Evolutionary conservation across 495 filamentous ascomycete genomes (phyloP), one percentile per base, ranked within the genome.

Genomic region (Cercophora newfieldiana): DNA sequence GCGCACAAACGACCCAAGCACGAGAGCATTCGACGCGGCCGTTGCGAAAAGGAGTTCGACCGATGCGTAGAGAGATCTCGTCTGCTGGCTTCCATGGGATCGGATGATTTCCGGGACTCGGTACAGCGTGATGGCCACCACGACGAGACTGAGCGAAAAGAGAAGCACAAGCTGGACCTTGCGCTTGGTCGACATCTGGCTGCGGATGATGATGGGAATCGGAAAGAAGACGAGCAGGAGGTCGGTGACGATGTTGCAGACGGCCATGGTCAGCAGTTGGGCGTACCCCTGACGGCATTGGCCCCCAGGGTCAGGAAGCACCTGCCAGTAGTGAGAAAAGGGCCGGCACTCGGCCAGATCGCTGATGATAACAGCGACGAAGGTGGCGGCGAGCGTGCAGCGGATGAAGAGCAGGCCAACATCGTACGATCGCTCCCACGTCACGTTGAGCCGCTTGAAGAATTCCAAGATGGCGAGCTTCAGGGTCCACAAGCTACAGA

Each of bases 391-490:
- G 0, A 99, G 87, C 67, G 89, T 91, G 75, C 87, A 86, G 58
- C 91, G 86, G 64, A 97, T 89, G 62, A 85, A 81, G 61, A 84
- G 78, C 7, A 98, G 78, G 24, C 86, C 86, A 3, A 85, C 65
- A 44, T 89, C 85, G 65, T 94, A 90, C 7, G 88, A 87, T 22
- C 82, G 81, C 60, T 89, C 86, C 91, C 91, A 96, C 5, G 85
- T 85, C 22, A 76, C 77, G 53, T 85, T 91, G 44, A 98, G 85
- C 24, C 95, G 88, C 69, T 89, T 90, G 66, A 98, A 88, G 71
- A 96, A 97, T 74, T 96, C 92, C 65, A 90, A 90, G 61, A 98
- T 90, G 54, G 93, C 91, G 75, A 89, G 85, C 77, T 98, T 99
- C 71, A 93, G 86, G 29, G 88, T 89, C 94, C 94, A 99, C 63